Evolutionary conservation across 768 basidiomycete species (phyloP), one percentile per base, ranked within the genome.

Genomic region (Lentinula sp.): DNA sequence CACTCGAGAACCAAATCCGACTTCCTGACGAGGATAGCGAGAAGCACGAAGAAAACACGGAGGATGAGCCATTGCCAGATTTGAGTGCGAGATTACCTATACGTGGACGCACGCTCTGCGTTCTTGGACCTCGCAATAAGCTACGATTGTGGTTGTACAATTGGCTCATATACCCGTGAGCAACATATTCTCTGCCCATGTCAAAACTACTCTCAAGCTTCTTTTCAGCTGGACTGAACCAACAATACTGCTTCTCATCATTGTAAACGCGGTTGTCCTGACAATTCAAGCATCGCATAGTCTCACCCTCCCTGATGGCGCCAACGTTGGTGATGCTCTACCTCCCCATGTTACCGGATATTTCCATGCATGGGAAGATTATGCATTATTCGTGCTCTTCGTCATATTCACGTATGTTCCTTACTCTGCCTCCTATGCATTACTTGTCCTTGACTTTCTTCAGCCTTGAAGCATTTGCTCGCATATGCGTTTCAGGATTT

Each of bases 311-410:
- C 73, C 82, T n/a, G 75, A 74, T 15, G 69, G 71, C 46, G 72
- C 74, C 59, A 75, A 81, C n/a, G 75, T 74, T n/a, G 69, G 71
- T 45, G 72, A 74, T 60, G 75, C 73, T 32, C 66, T 80, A 7
- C 78, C 81, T 40, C 75, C 76, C 35, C 70, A 57, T 46, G 66
- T 81, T 21, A 73, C 69, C 53, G 93, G 93, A 7, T 98, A 90
- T 75, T 97, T 98, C 74, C 84, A 88, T 62, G 65, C 73, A 11
- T 98, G 95, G 95, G 93, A 95, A 67, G 95, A 98, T 71, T 88
- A 84, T 67, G 85, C 79, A 18, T 76, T 98, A n/a, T 92, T 98
- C 70, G 81, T 68, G 18, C 74, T 98, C 58, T 98, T 98, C 73
- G 73, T 87, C 61, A 67, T 91, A 66, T 98, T 93, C 80, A 94